Evolutionary conservation across 352 stramenopile genomes (phyloP).

Genomic region (Phytophthora fragariaefolia): DNA sequence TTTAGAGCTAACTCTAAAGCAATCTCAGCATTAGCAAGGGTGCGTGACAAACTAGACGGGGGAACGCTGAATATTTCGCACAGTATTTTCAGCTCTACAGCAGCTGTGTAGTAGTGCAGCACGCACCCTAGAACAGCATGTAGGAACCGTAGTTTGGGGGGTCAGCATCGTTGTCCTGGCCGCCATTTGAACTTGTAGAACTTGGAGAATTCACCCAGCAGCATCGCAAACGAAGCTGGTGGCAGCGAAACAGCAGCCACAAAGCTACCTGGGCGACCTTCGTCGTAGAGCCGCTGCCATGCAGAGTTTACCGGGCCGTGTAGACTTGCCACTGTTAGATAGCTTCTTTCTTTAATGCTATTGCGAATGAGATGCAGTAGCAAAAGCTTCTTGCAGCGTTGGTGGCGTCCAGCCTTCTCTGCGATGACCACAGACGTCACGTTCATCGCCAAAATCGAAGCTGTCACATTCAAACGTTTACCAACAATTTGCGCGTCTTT

Average conservation of each 20-base stretch:
- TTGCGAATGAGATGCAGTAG: not conserved
- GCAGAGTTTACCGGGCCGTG: not conserved
- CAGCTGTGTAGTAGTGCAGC: conserved; percentile 5
- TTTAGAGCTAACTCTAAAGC: not conserved
- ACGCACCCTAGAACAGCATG: conserved; percentile 8
- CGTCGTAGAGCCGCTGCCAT: conserved; percentile 7
- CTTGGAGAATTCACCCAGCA: conserved; percentile 3
- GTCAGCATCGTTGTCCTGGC: not conserved
- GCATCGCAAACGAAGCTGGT: not conserved
- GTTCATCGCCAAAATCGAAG: too few species aligned
- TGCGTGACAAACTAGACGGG: not conserved
- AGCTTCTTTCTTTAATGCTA: conserved; percentile 2
- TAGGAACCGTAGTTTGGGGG: not conserved
- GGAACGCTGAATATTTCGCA: conserved; percentile 10
- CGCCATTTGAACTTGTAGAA: conserved; percentile 8
- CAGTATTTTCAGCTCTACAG: conserved; percentile 3
- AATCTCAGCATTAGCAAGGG: not conserved
- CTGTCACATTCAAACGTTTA: too few species aligned
- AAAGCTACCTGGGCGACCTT: conserved; percentile 1
- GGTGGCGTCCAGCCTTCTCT: too few species aligned
- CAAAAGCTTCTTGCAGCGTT: too few species aligned
- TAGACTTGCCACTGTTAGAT: conserved; percentile 4
- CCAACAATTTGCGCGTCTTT: too few species aligned
- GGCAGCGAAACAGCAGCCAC: conserved; percentile 1
- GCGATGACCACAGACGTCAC: too few species aligned